Evolutionary conservation across 2,329 filamentous ascomycete genomes (phyloP), one percentile per base, ranked within the genome.

Genomic region (Colletotrichum trifolii): DNA sequence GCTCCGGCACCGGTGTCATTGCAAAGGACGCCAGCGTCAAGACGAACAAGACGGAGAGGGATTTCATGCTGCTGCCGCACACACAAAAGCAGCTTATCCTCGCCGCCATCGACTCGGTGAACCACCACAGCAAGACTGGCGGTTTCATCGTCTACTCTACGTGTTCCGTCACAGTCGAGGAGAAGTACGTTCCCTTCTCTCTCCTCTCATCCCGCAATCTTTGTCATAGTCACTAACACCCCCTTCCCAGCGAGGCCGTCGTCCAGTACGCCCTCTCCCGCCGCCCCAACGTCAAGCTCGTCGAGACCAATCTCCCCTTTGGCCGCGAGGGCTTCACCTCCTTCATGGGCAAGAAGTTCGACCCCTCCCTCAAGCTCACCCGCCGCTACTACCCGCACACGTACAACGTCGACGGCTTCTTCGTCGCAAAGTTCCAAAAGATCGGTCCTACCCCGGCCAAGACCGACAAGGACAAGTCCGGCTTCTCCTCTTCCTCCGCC

Each of bases 381-480:
- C 85, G 93, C 69, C 85, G 94, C 61, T 97, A 93, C 82, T 97
- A 96, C 79, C 93, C 94, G 1, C 93, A 97, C 76, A 87, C 91
- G 17, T 93, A 96, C 82, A 97, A 97, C 80, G 94, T 99, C 39
- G 96, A 98, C 77, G 96, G 96, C 69, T 99, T 99, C 89, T 99
- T 94, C 76, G 96, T 99, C 67, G 93, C 94, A 73, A 99, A 99
- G 79, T 91, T 99, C 81, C 94, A 97, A 80, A 99, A 99, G 85
- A 88, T 88, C 13, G 95, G 89, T 0, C 91, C 93, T 3, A 92
- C 91, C 45, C 90, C 92, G 1, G 80, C 84, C 61, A 87, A 86
- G 67, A 68, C 68, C 49, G 67, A 67, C 50, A 48, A 34, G 15
- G 36, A 60, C 58, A 73, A 72, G 59, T 61, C 69, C 15, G 70